These are phyloP conservation scores for Eucommia ulmoides DNA, from an alignment of 257 asterid genomes.

Conservation along the genomic window DNA sequence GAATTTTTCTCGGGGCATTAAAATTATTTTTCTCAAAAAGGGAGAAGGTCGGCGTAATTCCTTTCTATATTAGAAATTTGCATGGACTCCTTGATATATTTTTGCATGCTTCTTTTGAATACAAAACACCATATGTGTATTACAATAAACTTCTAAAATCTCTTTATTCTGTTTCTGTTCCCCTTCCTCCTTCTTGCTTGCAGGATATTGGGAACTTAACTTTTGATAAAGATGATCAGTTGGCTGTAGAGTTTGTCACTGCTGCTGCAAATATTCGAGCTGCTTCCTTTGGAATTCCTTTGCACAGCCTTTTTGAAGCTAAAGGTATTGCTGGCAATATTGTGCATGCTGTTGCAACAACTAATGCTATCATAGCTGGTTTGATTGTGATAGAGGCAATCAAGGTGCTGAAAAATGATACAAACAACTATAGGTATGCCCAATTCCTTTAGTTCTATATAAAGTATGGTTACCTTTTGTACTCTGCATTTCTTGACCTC, in stretches of 20 bases:
- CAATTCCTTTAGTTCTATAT: conserved; percentile 6
- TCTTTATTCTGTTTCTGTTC: conserved; percentile 4
- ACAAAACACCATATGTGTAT: no score
- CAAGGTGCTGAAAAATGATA: conserved; percentile 76
- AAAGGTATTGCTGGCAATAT: conserved; percentile 99
- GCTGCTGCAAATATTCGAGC: conserved; percentile 99
- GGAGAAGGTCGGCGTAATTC: conserved; percentile 51
- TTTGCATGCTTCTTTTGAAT: no score
- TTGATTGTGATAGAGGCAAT: conserved; percentile 94
- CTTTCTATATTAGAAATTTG: no score
- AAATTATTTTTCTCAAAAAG: conserved; percentile 54
- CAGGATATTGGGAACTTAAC: conserved; percentile 91
- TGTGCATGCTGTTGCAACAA: conserved; percentile 98
- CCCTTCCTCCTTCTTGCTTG: neutral
- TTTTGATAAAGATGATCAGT: conserved; percentile 97
- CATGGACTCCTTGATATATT: no score
- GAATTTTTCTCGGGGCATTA: conserved; percentile 74
- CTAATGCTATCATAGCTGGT: conserved; percentile 95
- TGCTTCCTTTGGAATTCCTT: conserved; percentile 88
- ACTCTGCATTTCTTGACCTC: conserved; percentile 2
- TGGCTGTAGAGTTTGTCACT: conserved; percentile 93
- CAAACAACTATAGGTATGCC: conserved; percentile 56
- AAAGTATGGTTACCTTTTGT: neutral
- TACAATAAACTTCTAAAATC: no score
- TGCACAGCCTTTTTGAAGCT: conserved; percentile 95